Percentiles rank a stretch among this genome's conserved stretches.
These are phyloP conservation scores for Pyricularia grisea DNA, from an alignment of 2,329 filamentous ascomycete species.

Conservation along the genomic window DNA sequence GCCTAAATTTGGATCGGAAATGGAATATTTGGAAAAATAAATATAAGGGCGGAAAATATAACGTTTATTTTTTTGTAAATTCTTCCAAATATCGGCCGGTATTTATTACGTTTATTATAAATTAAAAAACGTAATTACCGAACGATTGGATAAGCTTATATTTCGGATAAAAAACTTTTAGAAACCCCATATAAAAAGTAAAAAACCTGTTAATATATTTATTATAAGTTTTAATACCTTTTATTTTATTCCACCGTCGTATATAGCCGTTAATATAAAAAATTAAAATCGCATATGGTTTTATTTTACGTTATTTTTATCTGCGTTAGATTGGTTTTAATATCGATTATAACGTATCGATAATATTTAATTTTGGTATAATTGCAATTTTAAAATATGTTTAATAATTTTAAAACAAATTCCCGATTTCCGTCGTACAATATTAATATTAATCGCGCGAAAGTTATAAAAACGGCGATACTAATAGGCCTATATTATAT, in stretches of 20 bases:
- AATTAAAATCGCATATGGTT: conserved; percentile 28
- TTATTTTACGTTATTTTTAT: conserved; percentile 33
- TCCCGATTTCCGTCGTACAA: conserved; percentile 7
- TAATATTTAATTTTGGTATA: conserved; percentile 34
- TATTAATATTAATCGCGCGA: background rate
- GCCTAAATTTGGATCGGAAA: conserved; percentile 33
- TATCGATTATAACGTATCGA: conserved; percentile 26
- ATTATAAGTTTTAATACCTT: conserved; percentile 12
- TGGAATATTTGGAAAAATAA: conserved; percentile 53
- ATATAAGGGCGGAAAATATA: conserved; percentile 44
- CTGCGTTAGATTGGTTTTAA: conserved; percentile 34
- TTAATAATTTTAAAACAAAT: background rate
- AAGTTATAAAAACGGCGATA: conserved; percentile 21
- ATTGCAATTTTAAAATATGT: conserved; percentile 29
- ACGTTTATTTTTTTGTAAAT: conserved; percentile 8
- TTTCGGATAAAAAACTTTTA: conserved; percentile 28
- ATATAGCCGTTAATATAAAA: background rate
- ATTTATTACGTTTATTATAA: conserved; percentile 11
- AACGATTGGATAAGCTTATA: conserved; percentile 31
- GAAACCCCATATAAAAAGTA: conserved; percentile 26
- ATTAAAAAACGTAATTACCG: conserved; percentile 23
- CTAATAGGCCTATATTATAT: conserved; percentile 27
- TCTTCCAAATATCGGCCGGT: conserved; percentile 1
- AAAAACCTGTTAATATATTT: conserved; percentile 25
- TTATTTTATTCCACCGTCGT: background rate